These are phyloP conservation scores for Scheffersomyces coipomensis DNA, from an alignment of 805 yeast genomes.

Conservation along the genomic window DNA sequence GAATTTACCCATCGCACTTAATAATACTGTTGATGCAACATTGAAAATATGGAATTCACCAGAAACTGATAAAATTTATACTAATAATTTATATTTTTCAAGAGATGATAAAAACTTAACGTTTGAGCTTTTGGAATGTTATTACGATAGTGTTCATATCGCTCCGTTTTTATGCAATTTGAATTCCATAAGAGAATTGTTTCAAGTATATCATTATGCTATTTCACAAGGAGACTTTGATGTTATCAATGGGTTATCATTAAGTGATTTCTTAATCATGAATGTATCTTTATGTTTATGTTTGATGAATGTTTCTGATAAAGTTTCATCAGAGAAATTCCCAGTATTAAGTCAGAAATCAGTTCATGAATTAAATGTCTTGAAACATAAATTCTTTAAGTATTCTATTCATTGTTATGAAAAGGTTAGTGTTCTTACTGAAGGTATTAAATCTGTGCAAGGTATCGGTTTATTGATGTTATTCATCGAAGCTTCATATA, in stretches of 20 bases:
- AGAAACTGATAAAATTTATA: constrained; percentile 4
- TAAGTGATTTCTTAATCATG: constrained; percentile 33
- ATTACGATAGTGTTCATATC: constrained; percentile 14
- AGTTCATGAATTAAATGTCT: constrained; percentile 9
- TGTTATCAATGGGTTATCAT: constrained; percentile 12
- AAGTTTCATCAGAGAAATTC: constrained; percentile 8
- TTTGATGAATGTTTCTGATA: constrained; percentile 12
- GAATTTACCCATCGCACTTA: constrained; percentile 22
- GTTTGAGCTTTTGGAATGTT: constrained; percentile 22
- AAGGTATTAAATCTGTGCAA: constrained; percentile 48
- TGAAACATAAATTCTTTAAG: constrained; percentile 16
- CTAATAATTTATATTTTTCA: constrained; percentile 2
- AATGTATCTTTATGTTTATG: constrained; percentile 23
- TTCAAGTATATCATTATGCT: constrained; percentile 21
- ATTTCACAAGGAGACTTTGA: constrained; percentile 3
- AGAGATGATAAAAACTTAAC: constrained; percentile 13
- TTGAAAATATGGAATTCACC: constrained; percentile 10
- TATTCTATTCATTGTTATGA: constrained; percentile 50
- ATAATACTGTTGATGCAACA: constrained; percentile 8
- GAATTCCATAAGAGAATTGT: constrained; percentile 14
- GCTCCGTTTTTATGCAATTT: constrained; percentile 14
- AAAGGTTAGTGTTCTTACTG: constrained; percentile 44
- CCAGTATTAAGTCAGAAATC: constrained; percentile 6
- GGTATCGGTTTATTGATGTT: constrained; percentile 46
- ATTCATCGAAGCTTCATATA: constrained; percentile 27